These are phyloP conservation scores for Lentithecium fluviatile DNA, from an alignment of 495 filamentous ascomycete species.

Conservation along the genomic window DNA sequence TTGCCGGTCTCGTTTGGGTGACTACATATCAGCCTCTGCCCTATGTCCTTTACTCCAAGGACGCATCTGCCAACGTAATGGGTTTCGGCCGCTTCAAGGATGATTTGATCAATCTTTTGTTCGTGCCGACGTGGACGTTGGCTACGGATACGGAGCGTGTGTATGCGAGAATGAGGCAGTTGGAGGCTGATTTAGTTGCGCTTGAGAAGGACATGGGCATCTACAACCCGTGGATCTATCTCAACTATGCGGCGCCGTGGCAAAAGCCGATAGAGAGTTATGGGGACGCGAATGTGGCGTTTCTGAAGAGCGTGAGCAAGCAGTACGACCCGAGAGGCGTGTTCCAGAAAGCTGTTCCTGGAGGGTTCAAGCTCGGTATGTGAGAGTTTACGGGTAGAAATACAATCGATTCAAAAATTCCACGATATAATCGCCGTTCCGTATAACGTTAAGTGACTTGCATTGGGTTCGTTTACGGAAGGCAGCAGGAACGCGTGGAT, in stretches of 20 bases:
- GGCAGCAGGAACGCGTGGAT: too few species aligned
- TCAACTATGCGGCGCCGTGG: slow-evolving; percentile 48
- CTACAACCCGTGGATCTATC: slow-evolving; percentile 56
- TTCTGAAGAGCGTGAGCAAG: slow-evolving; percentile 37
- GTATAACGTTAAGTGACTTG: too few species aligned
- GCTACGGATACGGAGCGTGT: slow-evolving; percentile 42
- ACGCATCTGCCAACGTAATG: slow-evolving; percentile 39
- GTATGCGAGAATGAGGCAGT: slow-evolving; percentile 33
- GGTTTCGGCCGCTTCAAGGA: slow-evolving; percentile 35
- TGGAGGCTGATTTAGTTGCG: slow-evolving; percentile 33
- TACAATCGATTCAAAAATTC: too few species aligned
- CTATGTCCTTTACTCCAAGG: slow-evolving; percentile 36
- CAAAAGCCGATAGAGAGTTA: slow-evolving; percentile 45
- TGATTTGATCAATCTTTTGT: slow-evolving; percentile 39
- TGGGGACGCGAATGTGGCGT: slow-evolving; percentile 26
- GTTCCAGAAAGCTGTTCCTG: slow-evolving; percentile 42
- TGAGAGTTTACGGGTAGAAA: slow-evolving; percentile 1
- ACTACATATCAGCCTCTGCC: slow-evolving; percentile 41
- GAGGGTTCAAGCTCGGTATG: slow-evolving; percentile 41
- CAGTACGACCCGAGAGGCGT: slow-evolving; percentile 42
- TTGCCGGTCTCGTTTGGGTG: slow-evolving; percentile 33
- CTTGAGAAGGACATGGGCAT: slow-evolving; percentile 27
- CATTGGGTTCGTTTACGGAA: too few species aligned
- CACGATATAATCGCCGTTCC: too few species aligned
- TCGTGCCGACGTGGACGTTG: slow-evolving; percentile 39